phyloP scores from a whole-genome alignment of 1,284 basidiomycete species.

The Melampsora americana region DNA sequence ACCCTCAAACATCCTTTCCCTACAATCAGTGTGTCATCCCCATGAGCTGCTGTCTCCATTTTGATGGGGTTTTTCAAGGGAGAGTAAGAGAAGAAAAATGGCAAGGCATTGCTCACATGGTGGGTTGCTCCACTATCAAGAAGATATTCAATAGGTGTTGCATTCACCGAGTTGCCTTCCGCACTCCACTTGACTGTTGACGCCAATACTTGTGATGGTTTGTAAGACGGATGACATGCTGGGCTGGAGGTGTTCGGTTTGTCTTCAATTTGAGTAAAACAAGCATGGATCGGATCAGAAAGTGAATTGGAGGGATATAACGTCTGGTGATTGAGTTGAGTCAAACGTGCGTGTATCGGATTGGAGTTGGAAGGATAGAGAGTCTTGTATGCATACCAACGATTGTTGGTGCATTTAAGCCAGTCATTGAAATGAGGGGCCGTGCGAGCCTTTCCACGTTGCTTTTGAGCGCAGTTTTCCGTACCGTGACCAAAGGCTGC shows the following conservation, averaged over 20 bases:
- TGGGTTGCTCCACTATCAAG: background rate
- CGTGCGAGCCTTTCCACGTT: background rate
- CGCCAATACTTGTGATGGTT: background rate
- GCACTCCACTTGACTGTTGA: background rate
- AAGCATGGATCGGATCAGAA: background rate
- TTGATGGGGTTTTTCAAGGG: background rate
- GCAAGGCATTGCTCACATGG: background rate
- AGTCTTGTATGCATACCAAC: no score
- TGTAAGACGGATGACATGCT: background rate
- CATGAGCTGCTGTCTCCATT: background rate
- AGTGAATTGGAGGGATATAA: background rate
- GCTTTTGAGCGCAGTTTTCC: background rate
- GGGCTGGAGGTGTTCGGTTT: no score
- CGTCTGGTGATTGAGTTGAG: no score
- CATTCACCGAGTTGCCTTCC: no score
- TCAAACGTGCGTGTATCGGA: no score
- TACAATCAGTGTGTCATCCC: background rate
- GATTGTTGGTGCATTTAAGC: background rate
- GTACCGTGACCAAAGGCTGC: background rate
- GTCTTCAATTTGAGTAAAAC: background rate
- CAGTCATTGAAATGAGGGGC: background rate
- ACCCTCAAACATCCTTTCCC: background rate
- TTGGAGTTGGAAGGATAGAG: background rate
- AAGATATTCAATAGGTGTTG: background rate
- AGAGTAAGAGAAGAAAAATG: background rate